These are phyloP conservation scores for Silene vulgaris DNA, from an alignment of 179 eudicot genomes.

Conservation along the genomic window DNA sequence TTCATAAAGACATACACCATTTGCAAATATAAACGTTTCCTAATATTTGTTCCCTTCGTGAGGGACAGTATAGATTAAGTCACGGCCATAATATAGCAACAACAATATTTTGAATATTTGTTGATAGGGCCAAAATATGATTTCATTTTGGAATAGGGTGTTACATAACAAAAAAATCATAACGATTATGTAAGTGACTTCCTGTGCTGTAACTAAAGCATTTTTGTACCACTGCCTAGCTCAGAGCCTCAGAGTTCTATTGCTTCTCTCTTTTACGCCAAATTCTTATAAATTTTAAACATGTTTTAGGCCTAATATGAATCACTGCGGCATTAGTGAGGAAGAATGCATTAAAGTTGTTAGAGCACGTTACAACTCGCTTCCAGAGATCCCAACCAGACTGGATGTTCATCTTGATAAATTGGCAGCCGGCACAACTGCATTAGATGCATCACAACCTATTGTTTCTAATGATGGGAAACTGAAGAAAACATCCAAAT, in stretches of 20 bases:
- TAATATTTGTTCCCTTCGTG: not conserved
- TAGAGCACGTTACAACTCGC: constrained; percentile 39
- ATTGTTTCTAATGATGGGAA: constrained; percentile 26
- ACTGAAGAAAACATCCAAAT: constrained; percentile 39
- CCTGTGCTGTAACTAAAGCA: not conserved
- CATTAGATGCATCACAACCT: constrained; percentile 32
- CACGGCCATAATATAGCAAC: not conserved
- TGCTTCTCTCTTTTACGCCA: constrained; percentile 2
- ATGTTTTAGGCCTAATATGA: constrained; percentile 76
- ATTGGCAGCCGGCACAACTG: constrained; percentile 25
- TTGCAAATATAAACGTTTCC: not conserved
- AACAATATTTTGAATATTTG: not conserved
- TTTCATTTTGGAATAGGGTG: not conserved
- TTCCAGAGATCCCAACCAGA: constrained; percentile 33
- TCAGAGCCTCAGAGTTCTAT: not conserved
- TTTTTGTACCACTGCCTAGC: not conserved
- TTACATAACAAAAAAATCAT: not conserved
- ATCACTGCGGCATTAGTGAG: constrained; percentile 68
- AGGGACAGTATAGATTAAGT: not conserved
- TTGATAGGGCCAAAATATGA: not conserved
- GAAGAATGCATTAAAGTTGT: constrained; percentile 66
- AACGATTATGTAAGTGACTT: not conserved
- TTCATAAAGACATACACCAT: not conserved
- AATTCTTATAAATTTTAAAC: constrained; percentile 14
- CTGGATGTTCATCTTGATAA: constrained; percentile 36